Base-by-base conservation (phyloP, 2,329 filamentous ascomycete genomes). In the Trichoderma afroharzianum region DNA sequence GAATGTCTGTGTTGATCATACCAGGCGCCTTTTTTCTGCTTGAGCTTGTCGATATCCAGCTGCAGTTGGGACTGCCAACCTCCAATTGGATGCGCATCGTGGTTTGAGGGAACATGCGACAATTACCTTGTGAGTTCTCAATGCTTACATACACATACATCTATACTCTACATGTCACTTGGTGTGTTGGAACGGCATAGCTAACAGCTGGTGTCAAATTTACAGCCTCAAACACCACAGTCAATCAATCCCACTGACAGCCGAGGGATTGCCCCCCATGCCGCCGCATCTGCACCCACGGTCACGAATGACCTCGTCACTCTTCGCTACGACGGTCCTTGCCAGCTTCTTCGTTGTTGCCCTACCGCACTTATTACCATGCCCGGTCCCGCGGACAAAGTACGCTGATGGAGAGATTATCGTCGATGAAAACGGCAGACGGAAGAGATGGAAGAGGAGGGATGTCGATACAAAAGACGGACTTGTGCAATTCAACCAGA, bases 291-390 rank as follows among this genome's bases (percentile, higher is more conserved):
- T 99, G 55, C 96, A 99, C 82, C 96, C 96, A 39, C 91, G 95
- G 81, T 98, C 95, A 76, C 91, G 93, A 77, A 93, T 94, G 84
- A 99, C 96, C 77, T 95, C 93, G 71, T 96, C 94, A 59, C 91
- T 99, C 73, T 99, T 99, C 84, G 94, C 94, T 64, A 93, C 92
- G n/a, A 98, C 95, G 1, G 88, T 98, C 69, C 87, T 93, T 74
- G 91, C 94, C 36, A 96, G 93, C 76, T 97, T 99, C 81, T 88
- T 97, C 74, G 95, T 99, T 73, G 96, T 99, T 68, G 93, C 90
- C 33, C 86, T 97, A 58, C 96, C 96, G 26, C 96, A 99, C 81
- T 80, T 97, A 33, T 88, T 99, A 21, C 96, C 96, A 1, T 99
- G 96, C 80, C 96, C 96, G 1, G 93, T 94, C 59, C 93, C 93